Evolutionary conservation across 345 rosid genomes (phyloP).

Genomic region (Odontarrhena argentea): DNA sequence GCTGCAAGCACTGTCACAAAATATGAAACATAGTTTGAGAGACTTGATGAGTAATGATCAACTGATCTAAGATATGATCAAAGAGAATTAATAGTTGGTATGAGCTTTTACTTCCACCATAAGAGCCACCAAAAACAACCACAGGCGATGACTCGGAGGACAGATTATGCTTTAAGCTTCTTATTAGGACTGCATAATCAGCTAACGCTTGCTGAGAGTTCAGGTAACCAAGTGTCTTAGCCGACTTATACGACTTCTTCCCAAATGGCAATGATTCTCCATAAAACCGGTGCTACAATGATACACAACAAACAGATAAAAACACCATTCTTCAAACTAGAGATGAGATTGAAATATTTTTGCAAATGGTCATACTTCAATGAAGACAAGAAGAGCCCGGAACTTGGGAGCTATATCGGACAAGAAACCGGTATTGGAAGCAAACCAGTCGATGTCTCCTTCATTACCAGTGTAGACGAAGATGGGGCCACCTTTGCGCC

Average conservation of each 20-base stretch:
- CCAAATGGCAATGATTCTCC: constrained; percentile 78
- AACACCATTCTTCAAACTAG: constrained; percentile 8
- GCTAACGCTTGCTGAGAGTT: constrained; percentile 83
- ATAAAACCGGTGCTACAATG: constrained; percentile 70
- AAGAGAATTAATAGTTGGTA: neutral
- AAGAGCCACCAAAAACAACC: constrained; percentile 85
- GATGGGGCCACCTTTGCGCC: constrained; percentile 64
- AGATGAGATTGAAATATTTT: neutral
- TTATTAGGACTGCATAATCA: constrained; percentile 69
- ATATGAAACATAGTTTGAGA: constrained; percentile 10
- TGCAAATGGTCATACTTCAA: constrained; percentile 52
- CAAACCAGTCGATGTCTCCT: constrained; percentile 86
- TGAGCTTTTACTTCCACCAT: constrained; percentile 72
- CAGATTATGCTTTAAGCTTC: constrained; percentile 73
- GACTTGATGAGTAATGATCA: constrained; percentile 2
- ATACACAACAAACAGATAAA: neutral
- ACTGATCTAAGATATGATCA: neutral
- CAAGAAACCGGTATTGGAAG: constrained; percentile 79
- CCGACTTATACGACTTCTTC: constrained; percentile 56
- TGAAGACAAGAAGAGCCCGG: constrained; percentile 72
- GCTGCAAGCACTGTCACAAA: constrained; percentile 73
- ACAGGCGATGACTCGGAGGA: constrained; percentile 77
- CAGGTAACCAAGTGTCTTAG: constrained; percentile 67
- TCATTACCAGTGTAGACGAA: constrained; percentile 84
- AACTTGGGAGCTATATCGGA: constrained; percentile 83